Percentiles rank a stretch among this genome's conserved stretches.
These are phyloP conservation scores for Plenodomus lindquistii DNA, from an alignment of 2,329 filamentous ascomycete genomes.

Conservation along the genomic window DNA sequence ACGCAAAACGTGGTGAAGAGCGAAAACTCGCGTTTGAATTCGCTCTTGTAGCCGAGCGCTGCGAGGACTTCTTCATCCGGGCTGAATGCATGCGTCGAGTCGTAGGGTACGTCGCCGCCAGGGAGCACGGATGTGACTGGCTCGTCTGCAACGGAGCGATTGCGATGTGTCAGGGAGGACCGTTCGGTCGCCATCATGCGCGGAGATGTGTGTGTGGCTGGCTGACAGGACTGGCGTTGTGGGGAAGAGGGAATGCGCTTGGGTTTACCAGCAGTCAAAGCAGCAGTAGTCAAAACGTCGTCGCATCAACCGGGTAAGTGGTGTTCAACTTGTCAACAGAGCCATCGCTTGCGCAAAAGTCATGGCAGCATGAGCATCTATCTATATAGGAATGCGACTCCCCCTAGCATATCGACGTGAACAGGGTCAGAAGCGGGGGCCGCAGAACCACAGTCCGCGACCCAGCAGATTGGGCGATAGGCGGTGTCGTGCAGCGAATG, in stretches of 20 bases:
- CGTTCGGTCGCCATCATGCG: slow-evolving; percentile 7
- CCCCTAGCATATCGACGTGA: background rate
- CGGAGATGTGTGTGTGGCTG: background rate
- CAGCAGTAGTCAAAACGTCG: background rate
- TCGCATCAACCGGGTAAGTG: no score
- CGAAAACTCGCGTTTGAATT: slow-evolving; percentile 72
- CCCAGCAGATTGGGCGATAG: slow-evolving; percentile 10
- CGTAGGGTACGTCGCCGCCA: slow-evolving; percentile 54
- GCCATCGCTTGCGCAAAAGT: background rate
- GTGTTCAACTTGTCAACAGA: background rate
- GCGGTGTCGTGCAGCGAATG: slow-evolving; percentile 12
- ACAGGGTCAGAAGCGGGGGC: slow-evolving; percentile 3
- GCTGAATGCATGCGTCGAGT: slow-evolving; percentile 49
- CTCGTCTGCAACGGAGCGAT: slow-evolving; percentile 49
- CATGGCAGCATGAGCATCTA: background rate
- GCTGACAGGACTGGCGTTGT: background rate
- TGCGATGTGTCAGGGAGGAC: slow-evolving; percentile 8
- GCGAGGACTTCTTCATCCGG: slow-evolving; percentile 65
- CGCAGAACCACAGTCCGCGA: background rate
- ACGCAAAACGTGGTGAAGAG: slow-evolving; percentile 77
- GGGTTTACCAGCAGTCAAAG: background rate
- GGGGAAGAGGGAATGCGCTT: background rate
- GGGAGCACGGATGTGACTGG: slow-evolving; percentile 59
- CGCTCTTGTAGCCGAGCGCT: slow-evolving; percentile 65
- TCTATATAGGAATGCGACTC: background rate